Conservation (phyloP, 2,329 filamentous ascomycete species). For the Nemania sp. region DNA sequence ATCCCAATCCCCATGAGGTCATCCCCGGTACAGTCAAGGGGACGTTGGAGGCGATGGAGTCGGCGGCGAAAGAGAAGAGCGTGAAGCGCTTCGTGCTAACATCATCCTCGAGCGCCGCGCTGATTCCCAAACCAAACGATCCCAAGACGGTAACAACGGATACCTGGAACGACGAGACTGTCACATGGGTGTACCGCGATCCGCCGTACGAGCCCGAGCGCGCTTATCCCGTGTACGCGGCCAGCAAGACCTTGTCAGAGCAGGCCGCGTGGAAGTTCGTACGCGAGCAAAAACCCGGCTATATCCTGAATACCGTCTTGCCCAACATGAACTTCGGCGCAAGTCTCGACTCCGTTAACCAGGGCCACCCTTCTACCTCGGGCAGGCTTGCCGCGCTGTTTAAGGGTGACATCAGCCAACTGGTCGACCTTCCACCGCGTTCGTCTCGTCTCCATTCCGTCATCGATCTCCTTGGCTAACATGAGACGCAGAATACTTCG, state of each 20-base stretch:
- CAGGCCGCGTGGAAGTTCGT: constrained; percentile 32
- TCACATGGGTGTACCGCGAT: constrained; percentile 26
- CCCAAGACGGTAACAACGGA: constrained; percentile 24
- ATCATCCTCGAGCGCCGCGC: constrained; percentile 28
- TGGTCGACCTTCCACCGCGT: constrained; percentile 22
- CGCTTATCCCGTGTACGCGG: constrained; percentile 24
- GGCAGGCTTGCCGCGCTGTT: constrained; percentile 19
- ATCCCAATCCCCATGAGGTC: constrained; percentile 26
- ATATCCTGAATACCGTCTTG: constrained; percentile 32
- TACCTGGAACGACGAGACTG: constrained; percentile 30
- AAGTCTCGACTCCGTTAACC: constrained; percentile 24
- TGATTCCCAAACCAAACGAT: constrained; percentile 18
- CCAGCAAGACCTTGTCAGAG: constrained; percentile 31
- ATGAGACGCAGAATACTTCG: constrained; percentile 45
- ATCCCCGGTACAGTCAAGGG: constrained; percentile 14
- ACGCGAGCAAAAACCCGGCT: constrained; percentile 26
- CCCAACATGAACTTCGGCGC: constrained; percentile 33
- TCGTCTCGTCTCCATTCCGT: neutral
- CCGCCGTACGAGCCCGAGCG: constrained; percentile 25
- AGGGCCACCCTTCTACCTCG: constrained; percentile 26
- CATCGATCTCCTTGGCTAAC: neutral
- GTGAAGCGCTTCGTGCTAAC: constrained; percentile 34
- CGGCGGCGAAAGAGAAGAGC: constrained; percentile 27
- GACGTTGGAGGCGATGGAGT: constrained; percentile 21
- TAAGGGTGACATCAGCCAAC: constrained; percentile 10